A percentile compares a stretch with the other conserved stretches of the same genome.
These are phyloP conservation scores for Cryphonectria naterciae DNA, from an alignment of 2,329 filamentous ascomycete species.

Conservation along the genomic window DNA sequence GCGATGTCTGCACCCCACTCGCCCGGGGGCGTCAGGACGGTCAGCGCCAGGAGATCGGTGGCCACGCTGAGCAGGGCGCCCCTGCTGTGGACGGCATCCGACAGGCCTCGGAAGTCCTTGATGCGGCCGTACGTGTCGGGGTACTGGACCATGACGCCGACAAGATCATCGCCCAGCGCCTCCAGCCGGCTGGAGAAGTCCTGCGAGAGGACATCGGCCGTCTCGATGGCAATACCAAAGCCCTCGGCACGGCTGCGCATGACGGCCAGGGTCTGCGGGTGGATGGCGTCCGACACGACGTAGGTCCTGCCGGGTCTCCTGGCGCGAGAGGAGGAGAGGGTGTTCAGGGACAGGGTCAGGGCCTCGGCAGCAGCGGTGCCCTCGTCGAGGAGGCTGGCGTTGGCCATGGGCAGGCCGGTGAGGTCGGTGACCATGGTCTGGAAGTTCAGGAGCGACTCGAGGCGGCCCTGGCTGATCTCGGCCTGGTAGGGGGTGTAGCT, in stretches of 20 bases:
- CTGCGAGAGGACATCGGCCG: conserved; percentile 71
- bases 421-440: conserved; percentile 91
- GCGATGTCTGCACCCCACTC: conserved; percentile 96
- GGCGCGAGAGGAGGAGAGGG: conserved; percentile 70
- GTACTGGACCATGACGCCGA: conserved; percentile 94
- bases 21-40: conserved; percentile 83
- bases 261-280: conserved; percentile 85
- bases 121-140: conserved; percentile 86
- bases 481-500: conserved; percentile 98
- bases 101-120: conserved; percentile 73
- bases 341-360: conserved; percentile 89
- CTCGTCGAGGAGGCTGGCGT: conserved; percentile 90
- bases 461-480: conserved; percentile 91
- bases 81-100: conserved; percentile 75
- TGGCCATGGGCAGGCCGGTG: conserved; percentile 83
- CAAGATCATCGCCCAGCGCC: conserved; percentile 76
- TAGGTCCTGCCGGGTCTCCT: conserved; percentile 79
- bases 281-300: conserved; percentile 79
- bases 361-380: conserved; percentile 92
- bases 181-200: conserved; percentile 66
- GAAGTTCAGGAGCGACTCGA: conserved; percentile 93
- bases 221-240: conserved; percentile 82
- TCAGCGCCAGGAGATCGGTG: conserved; percentile 87
- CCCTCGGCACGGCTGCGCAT: conserved; percentile 84
- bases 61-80: conserved; percentile 84